Evolutionary conservation across 345 rosid genomes (phyloP).

Genomic region (Populus ilicifolia): DNA sequence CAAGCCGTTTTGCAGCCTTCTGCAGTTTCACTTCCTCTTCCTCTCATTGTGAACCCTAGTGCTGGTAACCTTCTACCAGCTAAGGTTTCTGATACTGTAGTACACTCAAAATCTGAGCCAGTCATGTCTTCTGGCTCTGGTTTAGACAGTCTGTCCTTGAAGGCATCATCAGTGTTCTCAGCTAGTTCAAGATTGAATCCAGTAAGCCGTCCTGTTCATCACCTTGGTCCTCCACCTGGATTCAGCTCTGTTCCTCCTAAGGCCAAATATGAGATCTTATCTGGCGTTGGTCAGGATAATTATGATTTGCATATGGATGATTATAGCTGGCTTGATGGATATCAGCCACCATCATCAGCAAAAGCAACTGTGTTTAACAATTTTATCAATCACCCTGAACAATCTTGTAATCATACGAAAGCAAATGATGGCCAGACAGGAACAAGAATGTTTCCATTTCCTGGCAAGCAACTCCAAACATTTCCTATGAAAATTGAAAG

Average conservation of each 20-base stretch:
- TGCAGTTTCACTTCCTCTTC: conserved; percentile 32
- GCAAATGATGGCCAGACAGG: conserved; percentile 39
- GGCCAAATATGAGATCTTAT: conserved; percentile 38
- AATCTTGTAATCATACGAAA: too few species aligned
- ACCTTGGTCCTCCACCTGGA: conserved; percentile 94
- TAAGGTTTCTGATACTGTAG: too few species aligned
- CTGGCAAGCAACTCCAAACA: conserved; percentile 64
- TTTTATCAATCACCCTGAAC: conserved; percentile 36
- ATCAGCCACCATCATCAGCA: conserved; percentile 54
- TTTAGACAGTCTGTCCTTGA: conserved; percentile 39
- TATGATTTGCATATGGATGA: conserved; percentile 56
- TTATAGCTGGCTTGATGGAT: conserved; percentile 98
- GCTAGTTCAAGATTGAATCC: conserved; percentile 53
- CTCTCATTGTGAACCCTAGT: conserved; percentile 38
- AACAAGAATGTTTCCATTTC: conserved; percentile 70
- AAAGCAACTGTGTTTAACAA: conserved; percentile 38
- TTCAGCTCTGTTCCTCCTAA: conserved; percentile 64
- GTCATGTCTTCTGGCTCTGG: conserved; percentile 40
- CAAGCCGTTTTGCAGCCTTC: conserved; percentile 31
- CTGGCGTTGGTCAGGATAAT: conserved; percentile 30
- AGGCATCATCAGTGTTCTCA: conserved; percentile 36
- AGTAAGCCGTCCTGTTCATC: conserved; percentile 67
- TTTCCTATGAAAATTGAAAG: conserved; percentile 46
- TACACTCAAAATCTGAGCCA: conserved; percentile 32
- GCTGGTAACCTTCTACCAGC: conserved; percentile 34